These are phyloP conservation scores for Nosema muscidifuracis DNA, from an alignment of 371 early-diverging fungal species.

Conservation along the genomic window DNA sequence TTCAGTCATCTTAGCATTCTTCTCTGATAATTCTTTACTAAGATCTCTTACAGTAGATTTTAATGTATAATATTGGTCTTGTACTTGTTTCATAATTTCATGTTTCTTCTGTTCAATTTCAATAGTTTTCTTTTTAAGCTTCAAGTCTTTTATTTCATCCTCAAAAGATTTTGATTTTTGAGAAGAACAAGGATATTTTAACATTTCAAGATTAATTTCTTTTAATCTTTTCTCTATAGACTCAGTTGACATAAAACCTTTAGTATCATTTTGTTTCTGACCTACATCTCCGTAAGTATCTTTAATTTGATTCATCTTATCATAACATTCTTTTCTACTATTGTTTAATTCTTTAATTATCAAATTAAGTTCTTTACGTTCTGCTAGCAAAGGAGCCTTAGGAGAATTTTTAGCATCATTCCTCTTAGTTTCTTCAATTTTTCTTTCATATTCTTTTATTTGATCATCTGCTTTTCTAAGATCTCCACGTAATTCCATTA, in stretches of 20 bases:
- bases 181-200: slow-evolving; percentile 9
- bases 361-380: not conserved
- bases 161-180: slow-evolving; percentile 51
- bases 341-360: slow-evolving; percentile 7
- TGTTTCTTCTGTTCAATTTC: slow-evolving; percentile 34
- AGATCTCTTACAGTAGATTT: slow-evolving; percentile 17
- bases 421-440: slow-evolving; percentile 22
- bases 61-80: slow-evolving; percentile 13
- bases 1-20: slow-evolving; percentile 36
- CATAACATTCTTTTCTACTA: slow-evolving; percentile 5
- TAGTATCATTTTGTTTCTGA: slow-evolving; percentile 15
- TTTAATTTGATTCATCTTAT: slow-evolving; percentile 3
- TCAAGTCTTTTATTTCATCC: slow-evolving; percentile 36
- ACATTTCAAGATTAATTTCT: slow-evolving; percentile 46
- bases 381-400: slow-evolving; percentile 6
- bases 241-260: slow-evolving; percentile 17
- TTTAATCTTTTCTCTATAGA: slow-evolving; percentile 47
- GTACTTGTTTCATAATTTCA: slow-evolving; percentile 19
- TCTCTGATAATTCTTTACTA: slow-evolving; percentile 9
- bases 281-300: slow-evolving; percentile 27
- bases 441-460: slow-evolving; percentile 11
- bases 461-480: not conserved
- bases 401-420: slow-evolving; percentile 21
- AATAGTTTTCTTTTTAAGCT: slow-evolving; percentile 40
- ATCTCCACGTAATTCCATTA: slow-evolving; percentile 13